A percentile compares a stretch with the other conserved stretches of the same genome.
phyloP scores from a whole-genome alignment of 2,329 filamentous ascomycete genomes.

The Ceratocystis albifundus region DNA sequence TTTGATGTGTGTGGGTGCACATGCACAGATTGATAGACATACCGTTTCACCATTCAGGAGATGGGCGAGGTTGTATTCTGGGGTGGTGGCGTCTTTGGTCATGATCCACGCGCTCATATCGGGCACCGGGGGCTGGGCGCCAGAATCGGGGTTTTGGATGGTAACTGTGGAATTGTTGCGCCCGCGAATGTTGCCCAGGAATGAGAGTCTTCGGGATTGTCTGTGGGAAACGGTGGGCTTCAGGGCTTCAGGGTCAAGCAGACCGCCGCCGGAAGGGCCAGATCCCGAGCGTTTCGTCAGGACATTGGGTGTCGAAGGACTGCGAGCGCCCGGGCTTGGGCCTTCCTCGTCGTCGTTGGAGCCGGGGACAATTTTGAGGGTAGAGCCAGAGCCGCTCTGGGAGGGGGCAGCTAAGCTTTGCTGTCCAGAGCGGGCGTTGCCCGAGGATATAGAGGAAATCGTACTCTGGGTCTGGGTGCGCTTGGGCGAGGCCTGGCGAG shows the following conservation, averaged over 20 bases:
- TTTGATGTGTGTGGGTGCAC: background rate
- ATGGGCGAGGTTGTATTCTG: slow-evolving; percentile 45
- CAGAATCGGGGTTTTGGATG: slow-evolving; percentile 24
- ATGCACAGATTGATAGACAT: slow-evolving; percentile 23
- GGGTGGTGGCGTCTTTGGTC: slow-evolving; percentile 36
- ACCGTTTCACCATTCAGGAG: slow-evolving; percentile 47
- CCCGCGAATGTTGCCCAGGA: slow-evolving; percentile 19
- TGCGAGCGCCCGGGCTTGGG: slow-evolving; percentile 13
- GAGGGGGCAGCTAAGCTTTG: slow-evolving; percentile 14
- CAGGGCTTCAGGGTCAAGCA: slow-evolving; percentile 17
- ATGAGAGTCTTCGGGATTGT: slow-evolving; percentile 20
- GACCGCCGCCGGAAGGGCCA: background rate
- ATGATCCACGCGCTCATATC: slow-evolving; percentile 42
- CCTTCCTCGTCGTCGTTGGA: background rate
- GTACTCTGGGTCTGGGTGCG: slow-evolving; percentile 21
- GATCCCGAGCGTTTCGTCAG: slow-evolving; percentile 14
- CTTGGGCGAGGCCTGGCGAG: slow-evolving; percentile 16
- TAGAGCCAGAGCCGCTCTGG: background rate
- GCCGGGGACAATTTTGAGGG: slow-evolving; percentile 13
- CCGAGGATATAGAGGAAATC: slow-evolving; percentile 17
- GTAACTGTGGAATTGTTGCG: slow-evolving; percentile 15
- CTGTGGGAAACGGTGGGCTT: slow-evolving; percentile 13
- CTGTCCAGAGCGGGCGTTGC: background rate
- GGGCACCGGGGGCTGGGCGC: background rate
- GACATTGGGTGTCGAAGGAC: slow-evolving; percentile 15